Evolutionary conservation across 2,329 filamentous ascomycete species (phyloP).

Genomic region (Exophiala sideris): DNA sequence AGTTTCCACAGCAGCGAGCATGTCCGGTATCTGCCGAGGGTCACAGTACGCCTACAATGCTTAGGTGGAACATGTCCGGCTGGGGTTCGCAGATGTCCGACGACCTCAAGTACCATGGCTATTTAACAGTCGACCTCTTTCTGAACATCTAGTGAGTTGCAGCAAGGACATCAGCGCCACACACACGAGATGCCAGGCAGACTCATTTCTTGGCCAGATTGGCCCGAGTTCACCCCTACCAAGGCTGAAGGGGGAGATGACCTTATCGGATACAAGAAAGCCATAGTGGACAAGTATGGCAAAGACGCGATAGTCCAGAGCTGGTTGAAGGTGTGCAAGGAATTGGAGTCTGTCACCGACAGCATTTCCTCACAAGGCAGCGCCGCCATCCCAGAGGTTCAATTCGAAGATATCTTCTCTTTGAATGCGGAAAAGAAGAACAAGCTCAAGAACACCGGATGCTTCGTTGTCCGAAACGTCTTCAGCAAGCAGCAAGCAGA

Average conservation of each 20-base stretch:
- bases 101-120: background rate
- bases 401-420: slow-evolving; percentile 33
- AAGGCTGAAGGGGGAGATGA: slow-evolving; percentile 19
- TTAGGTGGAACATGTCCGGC: no score
- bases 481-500: slow-evolving; percentile 16
- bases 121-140: background rate
- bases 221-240: slow-evolving; percentile 30
- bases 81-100: background rate
- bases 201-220: slow-evolving; percentile 29
- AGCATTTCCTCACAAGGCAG: slow-evolving; percentile 36
- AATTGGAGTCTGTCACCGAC: slow-evolving; percentile 37
- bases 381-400: slow-evolving; percentile 35
- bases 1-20: no score
- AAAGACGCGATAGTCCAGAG: slow-evolving; percentile 34
- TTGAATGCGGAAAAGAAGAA: slow-evolving; percentile 36
- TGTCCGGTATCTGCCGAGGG: no score
- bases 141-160: background rate
- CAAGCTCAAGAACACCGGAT: slow-evolving; percentile 19
- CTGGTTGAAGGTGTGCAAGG: slow-evolving; percentile 41
- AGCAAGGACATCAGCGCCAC: background rate
- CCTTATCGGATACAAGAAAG: slow-evolving; percentile 31
- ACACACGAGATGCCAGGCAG: slow-evolving; percentile 23
- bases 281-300: slow-evolving; percentile 39
- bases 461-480: slow-evolving; percentile 24
- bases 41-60: no score